A percentile compares a stretch with the other conserved stretches of the same genome.
phyloP scores from a whole-genome alignment of 305 asterid species.

The Ajuga reptans region DNA sequence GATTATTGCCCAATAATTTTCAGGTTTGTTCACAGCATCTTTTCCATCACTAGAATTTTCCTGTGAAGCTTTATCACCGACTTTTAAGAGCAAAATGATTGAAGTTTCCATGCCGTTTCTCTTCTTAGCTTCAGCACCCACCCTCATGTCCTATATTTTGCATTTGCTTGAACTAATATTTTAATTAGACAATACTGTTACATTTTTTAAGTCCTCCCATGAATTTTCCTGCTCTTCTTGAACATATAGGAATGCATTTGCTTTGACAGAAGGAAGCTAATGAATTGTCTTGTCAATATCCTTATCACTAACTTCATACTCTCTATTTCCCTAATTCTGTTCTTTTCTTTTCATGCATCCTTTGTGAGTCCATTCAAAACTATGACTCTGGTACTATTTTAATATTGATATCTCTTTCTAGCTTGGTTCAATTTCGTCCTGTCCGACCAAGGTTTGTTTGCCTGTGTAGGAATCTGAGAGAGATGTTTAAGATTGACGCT shows the following conservation, averaged over 20 bases:
- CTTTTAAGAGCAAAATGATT: not conserved
- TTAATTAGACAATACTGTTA: not conserved
- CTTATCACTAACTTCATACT: not conserved
- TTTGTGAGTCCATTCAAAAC: not conserved
- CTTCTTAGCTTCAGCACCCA: not conserved
- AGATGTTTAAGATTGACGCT: constrained; percentile 91
- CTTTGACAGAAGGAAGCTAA: not conserved
- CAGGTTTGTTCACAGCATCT: constrained; percentile 49
- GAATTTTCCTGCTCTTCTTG: not conserved
- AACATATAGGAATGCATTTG: not conserved
- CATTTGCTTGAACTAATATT: not conserved
- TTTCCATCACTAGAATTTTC: not conserved
- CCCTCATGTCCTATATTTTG: not conserved
- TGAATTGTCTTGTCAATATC: not conserved
- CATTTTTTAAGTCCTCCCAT: not conserved
- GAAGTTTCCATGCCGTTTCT: not conserved
- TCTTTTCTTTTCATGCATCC: not conserved
- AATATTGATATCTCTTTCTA: not conserved
- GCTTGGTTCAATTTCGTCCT: constrained; percentile 5
- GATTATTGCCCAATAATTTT: constrained; percentile 99
- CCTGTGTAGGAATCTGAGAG: constrained; percentile 71
- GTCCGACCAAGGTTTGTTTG: constrained; percentile 18
- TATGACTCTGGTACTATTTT: not conserved
- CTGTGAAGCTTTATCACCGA: not conserved
- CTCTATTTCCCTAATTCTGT: not conserved